A percentile compares a stretch with the other conserved stretches of the same genome.
Evolutionary conservation across 305 asterid species (phyloP).

Genomic region (Euphrasia arctica): DNA sequence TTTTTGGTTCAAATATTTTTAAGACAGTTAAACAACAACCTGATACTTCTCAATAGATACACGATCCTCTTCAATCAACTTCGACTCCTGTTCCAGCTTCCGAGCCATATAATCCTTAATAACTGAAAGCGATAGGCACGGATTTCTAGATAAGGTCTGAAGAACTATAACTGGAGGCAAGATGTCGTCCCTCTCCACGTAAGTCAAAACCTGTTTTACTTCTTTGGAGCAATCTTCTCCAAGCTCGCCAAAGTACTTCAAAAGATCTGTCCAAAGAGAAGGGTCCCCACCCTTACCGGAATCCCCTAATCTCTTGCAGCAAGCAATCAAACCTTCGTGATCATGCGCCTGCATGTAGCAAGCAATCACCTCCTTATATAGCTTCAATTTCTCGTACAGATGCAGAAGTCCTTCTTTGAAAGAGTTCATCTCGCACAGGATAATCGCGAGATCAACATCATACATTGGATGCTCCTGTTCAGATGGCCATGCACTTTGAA

Average conservation of each 20-base stretch:
- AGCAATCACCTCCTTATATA: conserved; percentile 93
- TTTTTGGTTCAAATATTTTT: background rate
- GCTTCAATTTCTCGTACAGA: conserved; percentile 91
- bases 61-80: conserved; percentile 86
- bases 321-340: conserved; percentile 88
- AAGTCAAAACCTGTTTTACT: conserved; percentile 84
- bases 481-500: conserved; percentile 90
- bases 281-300: conserved; percentile 84
- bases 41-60: conserved; percentile 80
- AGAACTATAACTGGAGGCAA: conserved; percentile 94
- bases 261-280: conserved; percentile 89
- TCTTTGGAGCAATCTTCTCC: conserved; percentile 99
- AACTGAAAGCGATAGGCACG: conserved; percentile 89
- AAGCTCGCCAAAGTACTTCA: conserved; percentile 96
- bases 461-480: conserved; percentile 87
- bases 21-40: conserved; percentile 43
- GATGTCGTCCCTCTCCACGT: conserved; percentile 89
- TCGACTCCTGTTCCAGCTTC: conserved; percentile 91
- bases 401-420: conserved; percentile 78
- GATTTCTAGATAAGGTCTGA: conserved; percentile 83
- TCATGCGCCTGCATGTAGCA: conserved; percentile 96
- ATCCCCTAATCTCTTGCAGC: conserved; percentile 97
- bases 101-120: conserved; percentile 91
- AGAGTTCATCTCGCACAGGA: conserved; percentile 82
- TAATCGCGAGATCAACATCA: conserved; percentile 89